Evolutionary conservation across 441 rosid genomes (phyloP).

Genomic region (Populus hybrid): DNA sequence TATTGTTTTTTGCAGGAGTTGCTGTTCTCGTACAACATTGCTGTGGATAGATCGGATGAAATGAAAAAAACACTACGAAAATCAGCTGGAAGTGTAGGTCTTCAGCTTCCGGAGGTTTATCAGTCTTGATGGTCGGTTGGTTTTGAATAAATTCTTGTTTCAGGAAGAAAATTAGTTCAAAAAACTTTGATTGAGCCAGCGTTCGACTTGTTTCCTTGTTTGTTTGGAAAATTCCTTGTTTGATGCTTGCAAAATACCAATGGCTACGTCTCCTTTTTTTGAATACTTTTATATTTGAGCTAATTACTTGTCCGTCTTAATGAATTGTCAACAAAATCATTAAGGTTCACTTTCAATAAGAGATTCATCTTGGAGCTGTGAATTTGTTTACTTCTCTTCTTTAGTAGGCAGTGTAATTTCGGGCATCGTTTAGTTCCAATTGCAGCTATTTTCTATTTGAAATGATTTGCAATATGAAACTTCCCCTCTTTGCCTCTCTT

Average conservation of each 20-base stretch:
- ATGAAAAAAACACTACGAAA: slow-evolving; percentile 69
- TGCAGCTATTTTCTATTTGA: background rate
- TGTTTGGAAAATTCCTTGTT: background rate
- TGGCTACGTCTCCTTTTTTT: background rate
- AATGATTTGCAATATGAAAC: background rate
- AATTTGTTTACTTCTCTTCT: too few species aligned
- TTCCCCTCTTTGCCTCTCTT: background rate
- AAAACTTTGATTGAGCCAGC: too few species aligned
- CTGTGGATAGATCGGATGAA: slow-evolving; percentile 85
- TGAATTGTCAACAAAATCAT: background rate
- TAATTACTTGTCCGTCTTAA: background rate
- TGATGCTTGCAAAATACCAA: background rate
- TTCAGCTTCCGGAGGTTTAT: slow-evolving; percentile 71
- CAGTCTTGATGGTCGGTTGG: slow-evolving; percentile 31
- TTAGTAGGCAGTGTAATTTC: background rate
- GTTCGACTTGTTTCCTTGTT: background rate
- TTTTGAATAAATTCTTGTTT: background rate
- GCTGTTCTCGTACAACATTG: slow-evolving; percentile 87
- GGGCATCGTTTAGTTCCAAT: background rate
- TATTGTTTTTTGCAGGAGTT: slow-evolving; percentile 50
- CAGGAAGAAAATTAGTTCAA: too few species aligned
- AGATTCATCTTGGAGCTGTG: background rate
- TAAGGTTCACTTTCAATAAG: background rate
- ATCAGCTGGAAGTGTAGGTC: slow-evolving; percentile 93
- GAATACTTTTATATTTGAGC: background rate